These are phyloP conservation scores for Leptographium lundbergii DNA, from an alignment of 2,329 filamentous ascomycete species.

Conservation along the genomic window DNA sequence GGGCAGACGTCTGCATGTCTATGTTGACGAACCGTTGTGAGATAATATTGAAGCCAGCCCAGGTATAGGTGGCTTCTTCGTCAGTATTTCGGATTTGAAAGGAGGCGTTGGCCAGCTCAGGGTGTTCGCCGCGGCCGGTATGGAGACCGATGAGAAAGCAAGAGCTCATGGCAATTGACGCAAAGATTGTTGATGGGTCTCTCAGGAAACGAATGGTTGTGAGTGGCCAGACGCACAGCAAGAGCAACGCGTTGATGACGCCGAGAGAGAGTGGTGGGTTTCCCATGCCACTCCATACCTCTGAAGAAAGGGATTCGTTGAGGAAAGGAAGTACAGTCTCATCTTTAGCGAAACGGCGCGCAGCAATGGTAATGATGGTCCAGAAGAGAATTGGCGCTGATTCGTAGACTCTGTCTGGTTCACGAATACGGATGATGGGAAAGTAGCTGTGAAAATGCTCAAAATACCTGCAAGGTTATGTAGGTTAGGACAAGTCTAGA, in stretches of 20 bases:
- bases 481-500: not conserved
- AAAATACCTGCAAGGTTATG: slow-evolving; percentile 28
- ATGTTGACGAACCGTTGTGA: slow-evolving; percentile 30
- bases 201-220: slow-evolving; percentile 37
- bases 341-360: slow-evolving; percentile 34
- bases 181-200: slow-evolving; percentile 35
- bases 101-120: slow-evolving; percentile 32
- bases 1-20: not conserved
- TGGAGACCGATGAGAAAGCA: slow-evolving; percentile 37
- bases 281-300: slow-evolving; percentile 31
- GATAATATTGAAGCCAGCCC: slow-evolving; percentile 40
- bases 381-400: slow-evolving; percentile 38
- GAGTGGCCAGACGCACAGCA: slow-evolving; percentile 39
- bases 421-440: slow-evolving; percentile 34
- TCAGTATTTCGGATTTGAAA: slow-evolving; percentile 31
- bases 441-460: slow-evolving; percentile 39
- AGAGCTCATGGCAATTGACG: slow-evolving; percentile 33
- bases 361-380: slow-evolving; percentile 38
- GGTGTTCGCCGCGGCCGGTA: slow-evolving; percentile 36
- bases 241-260: slow-evolving; percentile 37
- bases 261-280: slow-evolving; percentile 31
- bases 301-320: slow-evolving; percentile 31
- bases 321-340: slow-evolving; percentile 29
- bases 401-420: slow-evolving; percentile 38
- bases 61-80: slow-evolving; percentile 39